phyloP scores from a whole-genome alignment of 2,329 filamentous ascomycete species.

The Cladophialophora chaetospira region DNA sequence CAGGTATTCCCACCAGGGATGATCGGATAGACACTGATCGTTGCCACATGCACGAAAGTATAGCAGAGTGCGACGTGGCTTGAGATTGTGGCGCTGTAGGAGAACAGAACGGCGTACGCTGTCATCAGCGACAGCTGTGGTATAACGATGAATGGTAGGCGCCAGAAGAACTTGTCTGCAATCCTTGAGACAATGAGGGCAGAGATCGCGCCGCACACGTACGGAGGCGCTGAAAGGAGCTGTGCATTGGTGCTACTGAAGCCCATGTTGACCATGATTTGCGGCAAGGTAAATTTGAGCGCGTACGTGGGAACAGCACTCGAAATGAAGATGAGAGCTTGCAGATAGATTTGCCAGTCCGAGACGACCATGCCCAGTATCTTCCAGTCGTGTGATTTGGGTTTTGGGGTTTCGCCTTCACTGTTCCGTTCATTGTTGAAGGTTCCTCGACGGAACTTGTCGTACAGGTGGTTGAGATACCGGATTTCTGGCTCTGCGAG shows the following conservation, averaged over 20 bases:
- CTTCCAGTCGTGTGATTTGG: too few species aligned
- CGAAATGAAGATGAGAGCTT: background rate
- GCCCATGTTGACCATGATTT: conserved; percentile 65
- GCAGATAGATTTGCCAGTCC: background rate
- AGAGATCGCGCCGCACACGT: conserved; percentile 53
- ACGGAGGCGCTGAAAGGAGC: conserved; percentile 73
- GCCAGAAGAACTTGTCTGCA: conserved; percentile 38
- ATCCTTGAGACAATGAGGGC: conserved; percentile 35
- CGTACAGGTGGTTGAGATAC: too few species aligned
- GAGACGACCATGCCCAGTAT: too few species aligned
- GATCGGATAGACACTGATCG: conserved; percentile 36
- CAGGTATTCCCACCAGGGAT: conserved; percentile 33
- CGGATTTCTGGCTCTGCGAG: too few species aligned
- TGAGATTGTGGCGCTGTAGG: background rate
- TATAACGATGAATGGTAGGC: conserved; percentile 37
- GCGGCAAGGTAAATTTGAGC: conserved; percentile 64
- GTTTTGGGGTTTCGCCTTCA: too few species aligned
- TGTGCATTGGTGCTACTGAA: conserved; percentile 66
- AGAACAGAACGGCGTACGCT: background rate
- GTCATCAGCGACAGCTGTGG: conserved; percentile 3
- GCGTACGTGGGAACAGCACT: conserved; percentile 7
- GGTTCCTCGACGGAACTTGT: too few species aligned
- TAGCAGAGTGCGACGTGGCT: background rate
- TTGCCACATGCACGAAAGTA: background rate
- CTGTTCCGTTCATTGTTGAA: too few species aligned